Conservation (phyloP, 169 alveolate genomes). For the Cryptosporidium sp. region DNA sequence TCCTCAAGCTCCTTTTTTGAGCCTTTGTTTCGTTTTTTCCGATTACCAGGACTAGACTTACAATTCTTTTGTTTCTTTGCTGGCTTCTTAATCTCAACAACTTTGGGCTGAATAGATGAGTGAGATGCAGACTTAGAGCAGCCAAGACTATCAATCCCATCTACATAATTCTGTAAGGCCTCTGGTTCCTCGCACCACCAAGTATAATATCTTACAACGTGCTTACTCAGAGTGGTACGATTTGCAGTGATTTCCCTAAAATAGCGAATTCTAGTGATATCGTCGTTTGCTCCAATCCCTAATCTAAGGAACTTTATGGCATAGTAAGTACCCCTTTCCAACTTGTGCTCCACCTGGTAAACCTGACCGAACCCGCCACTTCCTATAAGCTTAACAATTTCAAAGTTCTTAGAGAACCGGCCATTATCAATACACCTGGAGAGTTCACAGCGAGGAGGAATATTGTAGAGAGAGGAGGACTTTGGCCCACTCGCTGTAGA, state of each 20-base stretch:
- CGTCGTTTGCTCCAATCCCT: slow-evolving; percentile 85
- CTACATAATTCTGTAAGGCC: slow-evolving; percentile 83
- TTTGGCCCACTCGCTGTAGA: slow-evolving; percentile 45
- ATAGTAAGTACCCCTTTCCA: slow-evolving; percentile 89
- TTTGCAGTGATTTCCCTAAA: slow-evolving; percentile 91
- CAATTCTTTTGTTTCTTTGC: slow-evolving; percentile 13
- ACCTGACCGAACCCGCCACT: slow-evolving; percentile 92
- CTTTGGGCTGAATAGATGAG: slow-evolving; percentile 38
- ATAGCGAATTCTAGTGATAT: slow-evolving; percentile 85
- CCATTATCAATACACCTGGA: slow-evolving; percentile 85
- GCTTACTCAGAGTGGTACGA: slow-evolving; percentile 88
- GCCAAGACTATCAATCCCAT: slow-evolving; percentile 82
- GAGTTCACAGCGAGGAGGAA: slow-evolving; percentile 50
- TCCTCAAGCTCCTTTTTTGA: background rate
- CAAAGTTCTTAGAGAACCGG: slow-evolving; percentile 86
- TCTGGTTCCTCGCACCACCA: slow-evolving; percentile 95
- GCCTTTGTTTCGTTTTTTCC: background rate
- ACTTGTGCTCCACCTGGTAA: slow-evolving; percentile 86
- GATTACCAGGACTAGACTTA: background rate
- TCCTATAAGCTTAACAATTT: slow-evolving; percentile 86
- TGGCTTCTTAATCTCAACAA: slow-evolving; percentile 11
- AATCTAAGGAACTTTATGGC: slow-evolving; percentile 88
- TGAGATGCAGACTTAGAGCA: slow-evolving; percentile 79
- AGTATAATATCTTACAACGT: slow-evolving; percentile 90
- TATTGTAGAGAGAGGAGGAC: slow-evolving; percentile 51